Percentiles rank a stretch among this genome's conserved stretches.
Conservation (phyloP, 305 asterid genomes). For the Rubia occidens region DNA sequence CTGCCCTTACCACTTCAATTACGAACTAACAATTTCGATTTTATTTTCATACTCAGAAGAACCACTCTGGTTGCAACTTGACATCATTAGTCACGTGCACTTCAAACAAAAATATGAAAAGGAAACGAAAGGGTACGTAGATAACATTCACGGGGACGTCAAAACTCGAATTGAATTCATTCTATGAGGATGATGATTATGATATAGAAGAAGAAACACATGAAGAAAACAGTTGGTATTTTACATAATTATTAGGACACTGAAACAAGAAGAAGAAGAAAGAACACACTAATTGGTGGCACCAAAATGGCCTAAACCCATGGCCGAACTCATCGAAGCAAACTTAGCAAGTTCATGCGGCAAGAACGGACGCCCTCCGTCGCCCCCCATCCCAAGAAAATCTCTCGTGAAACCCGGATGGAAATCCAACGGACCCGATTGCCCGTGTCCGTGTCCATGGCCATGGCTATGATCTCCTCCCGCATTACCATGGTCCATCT, state of each 20-base stretch:
- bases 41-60: no score
- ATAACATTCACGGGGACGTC: neutral
- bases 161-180: neutral
- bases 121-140: neutral
- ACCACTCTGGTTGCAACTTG: no score
- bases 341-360: slow-evolving; percentile 60
- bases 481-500: slow-evolving; percentile 6
- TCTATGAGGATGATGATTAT: neutral
- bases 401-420: slow-evolving; percentile 52
- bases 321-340: slow-evolving; percentile 60
- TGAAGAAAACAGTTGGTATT: neutral
- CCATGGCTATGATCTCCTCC: neutral
- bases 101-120: neutral
- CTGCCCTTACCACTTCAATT: no score
- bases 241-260: slow-evolving; percentile 14
- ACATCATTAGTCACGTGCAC: no score
- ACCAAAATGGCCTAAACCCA: slow-evolving; percentile 60
- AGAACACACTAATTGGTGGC: slow-evolving; percentile 17
- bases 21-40: no score
- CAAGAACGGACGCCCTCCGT: slow-evolving; percentile 39
- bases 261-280: slow-evolving; percentile 10
- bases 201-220: neutral
- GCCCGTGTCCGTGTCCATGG: neutral
- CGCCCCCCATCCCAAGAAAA: slow-evolving; percentile 69
- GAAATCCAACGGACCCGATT: slow-evolving; percentile 12